phyloP scores from a whole-genome alignment of 164 flowering plant species.

The Aristolochia contorta region DNA sequence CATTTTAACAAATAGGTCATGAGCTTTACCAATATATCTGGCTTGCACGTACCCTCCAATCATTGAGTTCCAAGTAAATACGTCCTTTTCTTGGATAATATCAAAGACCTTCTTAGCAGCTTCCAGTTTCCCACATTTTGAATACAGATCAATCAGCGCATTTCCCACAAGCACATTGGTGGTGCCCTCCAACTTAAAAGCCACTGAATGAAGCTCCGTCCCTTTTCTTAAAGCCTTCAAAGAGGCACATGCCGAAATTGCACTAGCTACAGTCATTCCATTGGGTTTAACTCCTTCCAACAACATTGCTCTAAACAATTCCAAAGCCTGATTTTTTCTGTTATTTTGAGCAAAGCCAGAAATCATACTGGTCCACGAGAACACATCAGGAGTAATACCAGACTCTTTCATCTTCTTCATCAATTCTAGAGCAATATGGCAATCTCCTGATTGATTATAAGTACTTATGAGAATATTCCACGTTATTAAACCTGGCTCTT shows the following conservation, averaged over 20 bases:
- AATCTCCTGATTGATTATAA: slow-evolving; percentile 19
- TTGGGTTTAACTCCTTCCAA: slow-evolving; percentile 19
- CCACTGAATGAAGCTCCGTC: slow-evolving; percentile 17
- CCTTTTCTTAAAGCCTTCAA: slow-evolving; percentile 17
- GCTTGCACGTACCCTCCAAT: slow-evolving; percentile 25
- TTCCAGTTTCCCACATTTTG: slow-evolving; percentile 22
- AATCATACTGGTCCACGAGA: slow-evolving; percentile 27
- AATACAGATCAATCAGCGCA: slow-evolving; percentile 21
- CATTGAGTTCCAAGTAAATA: slow-evolving; percentile 24
- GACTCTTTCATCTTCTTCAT: slow-evolving; percentile 19
- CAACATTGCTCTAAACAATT: slow-evolving; percentile 19
- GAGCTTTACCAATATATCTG: slow-evolving; percentile 23
- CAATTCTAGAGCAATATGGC: slow-evolving; percentile 20
- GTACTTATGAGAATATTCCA: slow-evolving; percentile 25
- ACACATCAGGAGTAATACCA: slow-evolving; percentile 20
- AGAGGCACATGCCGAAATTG: slow-evolving; percentile 20
- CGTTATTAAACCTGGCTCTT: slow-evolving; percentile 18
- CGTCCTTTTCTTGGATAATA: slow-evolving; percentile 14
- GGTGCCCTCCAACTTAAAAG: slow-evolving; percentile 12
- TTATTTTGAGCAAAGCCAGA: slow-evolving; percentile 25
- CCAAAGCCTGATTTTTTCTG: slow-evolving; percentile 16
- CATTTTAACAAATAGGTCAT: slow-evolving; percentile 22
- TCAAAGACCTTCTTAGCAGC: slow-evolving; percentile 17
- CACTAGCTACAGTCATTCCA: slow-evolving; percentile 22
- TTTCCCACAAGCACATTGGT: slow-evolving; percentile 18